These are phyloP conservation scores for Pyricularia sp. DNA, from an alignment of 2,329 filamentous ascomycete species.

Conservation along the genomic window DNA sequence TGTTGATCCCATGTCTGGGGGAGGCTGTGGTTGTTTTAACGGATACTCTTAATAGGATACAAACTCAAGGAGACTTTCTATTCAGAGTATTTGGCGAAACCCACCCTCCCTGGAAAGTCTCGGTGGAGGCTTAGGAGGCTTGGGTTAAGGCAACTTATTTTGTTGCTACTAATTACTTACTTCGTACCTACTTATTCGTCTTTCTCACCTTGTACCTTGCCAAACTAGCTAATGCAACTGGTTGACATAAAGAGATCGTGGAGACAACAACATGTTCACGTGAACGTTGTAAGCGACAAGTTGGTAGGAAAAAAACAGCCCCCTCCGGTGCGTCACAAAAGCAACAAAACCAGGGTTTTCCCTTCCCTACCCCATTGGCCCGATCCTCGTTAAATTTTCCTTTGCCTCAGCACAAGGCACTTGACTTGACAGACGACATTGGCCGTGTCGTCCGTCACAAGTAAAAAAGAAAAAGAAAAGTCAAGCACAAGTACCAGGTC, in stretches of 20 bases:
- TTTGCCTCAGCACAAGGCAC: not conserved
- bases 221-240: not conserved
- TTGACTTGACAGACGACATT: not conserved
- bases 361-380: not conserved
- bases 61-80: not conserved
- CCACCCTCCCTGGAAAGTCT: not conserved
- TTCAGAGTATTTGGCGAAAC: not conserved
- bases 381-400: not conserved
- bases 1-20: not conserved
- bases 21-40: too few species aligned
- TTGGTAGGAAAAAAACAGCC: not conserved
- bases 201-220: not conserved
- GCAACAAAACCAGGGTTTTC: not conserved
- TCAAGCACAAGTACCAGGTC: not conserved
- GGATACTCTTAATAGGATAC: not conserved
- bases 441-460: not conserved
- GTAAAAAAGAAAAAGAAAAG: not conserved
- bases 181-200: too few species aligned
- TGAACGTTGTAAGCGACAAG: not conserved
- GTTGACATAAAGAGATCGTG: not conserved
- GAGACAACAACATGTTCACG: not conserved
- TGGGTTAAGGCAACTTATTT: not conserved
- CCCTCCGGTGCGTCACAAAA: not conserved
- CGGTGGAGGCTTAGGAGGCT: not conserved
- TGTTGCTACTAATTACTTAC: not conserved